Base-by-base conservation (phyloP, 805 yeast species). In the Aciculoconidium aculeatum region DNA sequence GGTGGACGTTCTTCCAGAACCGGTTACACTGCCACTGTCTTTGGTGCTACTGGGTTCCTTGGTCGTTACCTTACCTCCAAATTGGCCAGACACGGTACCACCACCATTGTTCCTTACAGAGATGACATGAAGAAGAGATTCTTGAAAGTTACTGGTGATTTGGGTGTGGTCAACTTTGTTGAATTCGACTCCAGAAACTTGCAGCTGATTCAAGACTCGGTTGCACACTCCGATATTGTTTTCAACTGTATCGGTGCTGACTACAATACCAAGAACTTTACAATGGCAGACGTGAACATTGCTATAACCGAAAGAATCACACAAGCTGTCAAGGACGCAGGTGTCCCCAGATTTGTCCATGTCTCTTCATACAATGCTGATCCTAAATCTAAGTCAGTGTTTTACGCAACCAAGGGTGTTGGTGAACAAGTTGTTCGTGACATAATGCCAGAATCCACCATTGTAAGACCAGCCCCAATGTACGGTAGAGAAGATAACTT, bases 1-100 rank as follows among this genome's bases (percentile, higher is more conserved):
- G 92, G 94, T 26, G 94, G 94, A 17, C 69, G 84, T 35, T 80
- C 90, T 4, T 82, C 94, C 16, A 72, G 94, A 63, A 78, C 90
- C 6, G 95, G 95, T 3, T 82, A 77, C 58, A 82, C 88, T 3
- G 94, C 88, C 13, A 82, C 95, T 1, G 92, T 85, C 3, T 85
- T 85, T 49, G 95, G 95, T 7, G 83, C 80, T 20, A 63, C 78
- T 26, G 94, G 94, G 2, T 77, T 80, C 53, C 60, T 85, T 35
- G 95, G 95, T 26, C 72, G 85, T 27, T 72, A 80, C 41, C 55
- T 85, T 37, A 70, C 75, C 11, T 63, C 88, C 19, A 80, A 78
- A 49, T 65, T 85, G 44, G 94, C 90, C 38, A 70, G 79, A 49
- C 86, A 84, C 51, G 95, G 95, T 39, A 85, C 94, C 16, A 57